Evolutionary conservation across 768 basidiomycete genomes (phyloP), one percentile per base, ranked within the genome.

Genomic region (Tulasnella sp.): DNA sequence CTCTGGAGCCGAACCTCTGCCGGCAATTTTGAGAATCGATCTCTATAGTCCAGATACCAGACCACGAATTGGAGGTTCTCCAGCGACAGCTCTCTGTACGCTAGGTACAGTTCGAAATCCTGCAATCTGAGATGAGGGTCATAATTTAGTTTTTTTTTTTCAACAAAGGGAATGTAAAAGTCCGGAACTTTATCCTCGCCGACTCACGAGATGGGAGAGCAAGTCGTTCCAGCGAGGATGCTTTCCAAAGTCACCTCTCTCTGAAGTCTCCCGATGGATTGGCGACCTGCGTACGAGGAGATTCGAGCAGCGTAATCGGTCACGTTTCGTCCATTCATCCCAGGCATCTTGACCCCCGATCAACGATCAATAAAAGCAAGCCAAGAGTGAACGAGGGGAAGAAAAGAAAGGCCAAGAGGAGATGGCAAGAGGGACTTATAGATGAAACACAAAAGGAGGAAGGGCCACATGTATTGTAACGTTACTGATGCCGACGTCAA

Each of bases 1-100:
- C 41, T 60, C 26, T 24, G 50, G 30, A 26, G 51, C 26, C 21
- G 51, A 32, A 21, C 5, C 19, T 41, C 26, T 21, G 26, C 7
- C 15, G 66, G 65, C 32, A 71, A 64, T n/a, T 67, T 68, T 23
- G 69, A 63, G 63, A 72, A 76, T 2, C 73, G 68, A 24, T 65
- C 50, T 45, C 69, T 70, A 64, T 76, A 75, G 60, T 73, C 72
- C 68, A 75, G 68, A 47, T 50, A 73, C 73, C 73, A 73, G 48
- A 73, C 68, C 48, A 71, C 51, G 52, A 73, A 73, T 48, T 73
- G 73, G 15, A 73, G 67, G 45, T 70, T 69, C 61, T 72, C 69
- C 8, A 72, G 61, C 17, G 70, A 67, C 54, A 68, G 65, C 51
- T 70, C 71, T 32, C 56, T 53, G 58, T 65, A 63, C 10, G 56